Evolutionary conservation across 106 monocot genomes (phyloP).

Genomic region (Gastrodia elata): DNA sequence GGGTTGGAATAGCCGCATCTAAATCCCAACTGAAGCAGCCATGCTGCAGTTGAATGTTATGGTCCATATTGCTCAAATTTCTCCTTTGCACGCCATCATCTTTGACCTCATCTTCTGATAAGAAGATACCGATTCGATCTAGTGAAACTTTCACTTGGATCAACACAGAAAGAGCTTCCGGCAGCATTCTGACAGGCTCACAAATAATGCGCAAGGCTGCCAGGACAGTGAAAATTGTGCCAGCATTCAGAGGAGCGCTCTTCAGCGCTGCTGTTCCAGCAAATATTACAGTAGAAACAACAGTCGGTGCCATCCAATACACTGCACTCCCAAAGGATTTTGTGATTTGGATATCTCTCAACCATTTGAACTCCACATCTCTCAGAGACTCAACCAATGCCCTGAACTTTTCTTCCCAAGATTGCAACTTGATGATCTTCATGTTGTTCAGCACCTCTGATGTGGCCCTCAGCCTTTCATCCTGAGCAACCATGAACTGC

Average conservation of each 20-base stretch:
- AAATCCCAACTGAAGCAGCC: constrained; percentile 53
- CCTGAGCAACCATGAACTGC: constrained; percentile 66
- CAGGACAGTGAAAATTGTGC: constrained; percentile 62
- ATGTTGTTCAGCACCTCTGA: constrained; percentile 64
- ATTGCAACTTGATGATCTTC: constrained; percentile 84
- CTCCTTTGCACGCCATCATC: constrained; percentile 28
- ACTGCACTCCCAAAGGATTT: constrained; percentile 52
- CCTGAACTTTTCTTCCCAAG: constrained; percentile 77
- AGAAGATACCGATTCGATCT: constrained; percentile 57
- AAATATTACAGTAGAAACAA: constrained; percentile 65
- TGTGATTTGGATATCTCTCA: constrained; percentile 43
- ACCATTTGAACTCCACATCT: constrained; percentile 60
- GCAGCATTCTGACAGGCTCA: constrained; percentile 68
- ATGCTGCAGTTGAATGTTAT: constrained; percentile 14
- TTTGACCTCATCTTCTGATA: constrained; percentile 65
- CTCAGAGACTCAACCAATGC: constrained; percentile 31
- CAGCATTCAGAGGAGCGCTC: constrained; percentile 53
- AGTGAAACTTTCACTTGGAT: constrained; percentile 75
- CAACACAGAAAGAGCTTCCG: constrained; percentile 54
- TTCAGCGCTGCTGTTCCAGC: constrained; percentile 28
- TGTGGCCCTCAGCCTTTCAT: constrained; percentile 57
- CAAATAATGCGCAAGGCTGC: constrained; percentile 60
- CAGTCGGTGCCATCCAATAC: constrained; percentile 70
- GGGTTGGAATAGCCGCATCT: constrained; percentile 18
- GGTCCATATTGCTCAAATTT: constrained; percentile 1